Conservation (phyloP, 1,139 yeast species). For the Kodamaea plutei region DNA sequence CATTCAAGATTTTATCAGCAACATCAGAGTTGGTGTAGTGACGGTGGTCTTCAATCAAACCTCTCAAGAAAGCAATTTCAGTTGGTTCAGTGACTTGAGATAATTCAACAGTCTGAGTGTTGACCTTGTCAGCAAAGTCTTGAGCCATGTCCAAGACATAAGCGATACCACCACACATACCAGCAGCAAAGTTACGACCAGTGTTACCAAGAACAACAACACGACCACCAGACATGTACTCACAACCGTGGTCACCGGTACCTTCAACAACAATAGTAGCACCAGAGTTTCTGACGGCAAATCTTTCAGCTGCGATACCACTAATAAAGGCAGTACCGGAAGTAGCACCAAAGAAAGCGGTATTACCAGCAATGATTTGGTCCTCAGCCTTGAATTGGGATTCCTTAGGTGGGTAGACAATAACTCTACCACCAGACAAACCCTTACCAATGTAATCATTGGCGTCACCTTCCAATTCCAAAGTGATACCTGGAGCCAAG, state of each 20-base stretch:
- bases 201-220: constrained; percentile 88
- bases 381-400: constrained; percentile 90
- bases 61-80: constrained; percentile 92
- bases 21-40: constrained; percentile 92
- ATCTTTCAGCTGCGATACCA: constrained; percentile 98
- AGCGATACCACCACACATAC: constrained; percentile 99
- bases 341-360: constrained; percentile 97
- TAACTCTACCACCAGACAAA: constrained; percentile 88
- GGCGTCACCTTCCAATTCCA: constrained; percentile 95
- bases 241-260: constrained; percentile 98
- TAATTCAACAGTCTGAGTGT: constrained; percentile 78
- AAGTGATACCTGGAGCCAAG: constrained; percentile 92
- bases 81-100: constrained; percentile 75
- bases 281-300: constrained; percentile 97
- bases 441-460: constrained; percentile 98
- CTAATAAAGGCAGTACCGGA: constrained; percentile 91
- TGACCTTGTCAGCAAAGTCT: constrained; percentile 79
- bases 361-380: constrained; percentile 94
- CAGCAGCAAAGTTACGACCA: constrained; percentile 96
- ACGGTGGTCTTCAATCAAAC: constrained; percentile 90
- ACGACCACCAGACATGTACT: constrained; percentile 99
- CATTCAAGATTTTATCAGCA: constrained; percentile 76
- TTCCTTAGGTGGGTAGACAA: constrained; percentile 86
- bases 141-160: constrained; percentile 95
- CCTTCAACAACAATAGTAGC: constrained; percentile 97